Percentiles rank a stretch among this genome's conserved stretches.
These are phyloP conservation scores for Alectoria sarmentosa DNA, from an alignment of 495 filamentous ascomycete genomes.

Conservation along the genomic window DNA sequence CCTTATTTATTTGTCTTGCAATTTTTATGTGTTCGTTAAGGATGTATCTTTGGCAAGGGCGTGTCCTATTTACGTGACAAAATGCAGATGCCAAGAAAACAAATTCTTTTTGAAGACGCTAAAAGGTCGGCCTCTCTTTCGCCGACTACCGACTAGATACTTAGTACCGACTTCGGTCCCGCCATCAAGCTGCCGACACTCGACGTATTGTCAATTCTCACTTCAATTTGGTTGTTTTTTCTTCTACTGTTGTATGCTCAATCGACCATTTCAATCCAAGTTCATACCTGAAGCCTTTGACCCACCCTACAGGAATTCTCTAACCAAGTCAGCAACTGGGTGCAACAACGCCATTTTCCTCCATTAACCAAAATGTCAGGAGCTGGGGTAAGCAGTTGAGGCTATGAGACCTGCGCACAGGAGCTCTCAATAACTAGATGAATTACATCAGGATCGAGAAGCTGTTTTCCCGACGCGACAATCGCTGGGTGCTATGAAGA, in stretches of 20 bases:
- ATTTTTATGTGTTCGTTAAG: no score
- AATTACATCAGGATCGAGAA: constrained; percentile 61
- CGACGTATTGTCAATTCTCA: no score
- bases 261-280: not conserved
- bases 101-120: no score
- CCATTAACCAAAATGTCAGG: constrained; percentile 44
- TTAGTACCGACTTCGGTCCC: no score
- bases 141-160: not conserved
- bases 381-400: constrained; percentile 42
- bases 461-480: constrained; percentile 97
- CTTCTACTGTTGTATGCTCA: no score
- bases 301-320: not conserved
- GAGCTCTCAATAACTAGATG: constrained; percentile 18
- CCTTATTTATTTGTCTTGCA: no score
- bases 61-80: no score
- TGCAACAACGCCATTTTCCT: not conserved
- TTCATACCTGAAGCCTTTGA: no score
- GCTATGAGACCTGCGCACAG: constrained; percentile 14
- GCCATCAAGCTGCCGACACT: no score
- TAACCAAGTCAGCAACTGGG: not conserved
- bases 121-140: no score
- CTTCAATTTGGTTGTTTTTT: not conserved
- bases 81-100: no score
- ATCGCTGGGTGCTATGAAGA: constrained; percentile 94
- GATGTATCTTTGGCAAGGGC: no score